Base-by-base conservation (phyloP, 176 grass and related monocot genomes). In the Oryza brachyantha region DNA sequence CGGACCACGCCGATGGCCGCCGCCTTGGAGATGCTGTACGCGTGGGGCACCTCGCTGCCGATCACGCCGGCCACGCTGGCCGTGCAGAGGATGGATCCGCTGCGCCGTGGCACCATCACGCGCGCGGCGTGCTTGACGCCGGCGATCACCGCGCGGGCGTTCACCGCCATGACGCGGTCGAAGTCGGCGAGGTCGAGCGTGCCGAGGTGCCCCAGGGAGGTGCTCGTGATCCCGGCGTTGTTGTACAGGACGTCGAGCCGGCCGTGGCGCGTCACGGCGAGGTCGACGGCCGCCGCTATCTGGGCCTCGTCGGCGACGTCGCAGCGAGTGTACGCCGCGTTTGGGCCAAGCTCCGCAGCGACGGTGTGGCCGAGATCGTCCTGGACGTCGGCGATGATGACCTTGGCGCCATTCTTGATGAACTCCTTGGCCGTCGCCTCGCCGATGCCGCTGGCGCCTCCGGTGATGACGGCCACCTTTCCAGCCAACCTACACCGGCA, bases 381-480 rank as follows among this genome's bases (percentile, higher is more conserved):
- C 64, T 91, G 84, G 31, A 95, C 48, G 68, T 95, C 92, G 12
- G 92, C 81, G 10, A 95, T 13, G 68, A 92, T 65, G 37, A 89
- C 92, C 65, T 67, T 89, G 7, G 84, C 86, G 21, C 89, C 93
- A 5, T 90, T 79, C 38, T 17, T 19, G n/a, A 87, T 68, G 78
- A 92, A 95, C 73, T 91, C 86, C 0, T 66, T 24, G 0, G 92
- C 89, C 0, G 86, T 72, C 0, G 86, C 86, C 46, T 80, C 85
- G 11, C 93, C 89, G 36, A 94, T 71, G 29, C 91, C 91, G 22
- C 82, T 93, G 13, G 88, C 84, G 3, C 81, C 91, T 2, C 92
- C 88, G 17, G 88, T 95, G 63, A 95, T 85, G 21, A 95, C 54
- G 0, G 84, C 89, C n/a, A 95, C 63, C 41, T 90, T 89, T 0